These are phyloP conservation scores for Candida chilensis DNA, from an alignment of 805 yeast genomes.

Conservation along the genomic window DNA sequence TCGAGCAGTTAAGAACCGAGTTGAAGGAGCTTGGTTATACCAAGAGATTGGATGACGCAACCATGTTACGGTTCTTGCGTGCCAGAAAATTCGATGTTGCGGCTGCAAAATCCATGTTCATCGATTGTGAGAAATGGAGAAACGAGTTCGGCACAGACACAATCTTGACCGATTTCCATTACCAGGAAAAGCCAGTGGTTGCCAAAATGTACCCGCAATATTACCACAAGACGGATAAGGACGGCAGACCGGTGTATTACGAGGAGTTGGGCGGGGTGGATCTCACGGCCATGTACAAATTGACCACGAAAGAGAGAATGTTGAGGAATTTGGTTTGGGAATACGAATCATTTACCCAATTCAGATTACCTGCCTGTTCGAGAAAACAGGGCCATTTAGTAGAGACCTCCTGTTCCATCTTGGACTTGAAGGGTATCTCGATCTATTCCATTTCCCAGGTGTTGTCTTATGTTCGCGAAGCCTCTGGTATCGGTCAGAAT, in stretches of 20 bases:
- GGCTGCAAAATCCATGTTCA: constrained; percentile 75
- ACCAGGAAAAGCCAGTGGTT: constrained; percentile 86
- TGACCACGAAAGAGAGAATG: constrained; percentile 95
- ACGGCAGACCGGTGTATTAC: constrained; percentile 92
- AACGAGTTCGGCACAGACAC: constrained; percentile 79
- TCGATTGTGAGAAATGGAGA: constrained; percentile 89
- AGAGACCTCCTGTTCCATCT: constrained; percentile 93
- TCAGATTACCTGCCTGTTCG: constrained; percentile 91
- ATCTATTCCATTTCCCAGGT: constrained; percentile 79
- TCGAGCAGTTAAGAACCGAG: constrained; percentile 48
- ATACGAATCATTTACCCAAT: constrained; percentile 80
- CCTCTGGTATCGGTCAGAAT: constrained; percentile 91
- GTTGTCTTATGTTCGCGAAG: constrained; percentile 81
- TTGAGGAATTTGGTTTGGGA: constrained; percentile 94
- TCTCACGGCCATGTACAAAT: constrained; percentile 82
- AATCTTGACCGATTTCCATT: constrained; percentile 78
- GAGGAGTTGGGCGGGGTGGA: constrained; percentile 93
- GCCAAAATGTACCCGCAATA: constrained; percentile 92
- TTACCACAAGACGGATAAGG: constrained; percentile 94
- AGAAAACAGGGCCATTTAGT: constrained; percentile 69
- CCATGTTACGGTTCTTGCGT: constrained; percentile 76
- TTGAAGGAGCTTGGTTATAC: constrained; percentile 58
- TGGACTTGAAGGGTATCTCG: constrained; percentile 93
- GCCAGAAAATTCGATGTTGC: constrained; percentile 90
- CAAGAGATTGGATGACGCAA: constrained; percentile 81